Evolutionary conservation across 306 rosid species (phyloP), one percentile per base, ranked within the genome.

Genomic region (Oxytropis ochrocephala): DNA sequence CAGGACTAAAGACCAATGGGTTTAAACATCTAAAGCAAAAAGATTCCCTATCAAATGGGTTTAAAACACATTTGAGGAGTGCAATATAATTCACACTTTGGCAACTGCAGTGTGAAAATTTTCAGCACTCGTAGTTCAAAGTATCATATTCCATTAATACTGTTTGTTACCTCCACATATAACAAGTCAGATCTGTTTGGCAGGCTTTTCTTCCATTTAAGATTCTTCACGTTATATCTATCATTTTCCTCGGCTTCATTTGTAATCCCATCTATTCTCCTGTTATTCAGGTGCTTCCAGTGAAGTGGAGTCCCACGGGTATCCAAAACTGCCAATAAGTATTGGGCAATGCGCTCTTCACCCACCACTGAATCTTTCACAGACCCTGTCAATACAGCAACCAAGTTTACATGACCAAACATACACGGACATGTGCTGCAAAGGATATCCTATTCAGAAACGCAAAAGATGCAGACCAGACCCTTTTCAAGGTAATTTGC

Each of bases 351-450:
- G 18, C 96, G 87, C 78, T 90, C 98, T 82, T 93, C 98, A 47
- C 97, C 96, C 12, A 88, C 98, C 58, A 84, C 91, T 0, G 94
- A 81, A 76, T 93, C 98, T 83, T 90, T 93, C 69, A 93, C 93
- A 50, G 98, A 93, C 56, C 97, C 97, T 93, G 84, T 79, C 71
- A 4, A 62, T 62, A 53, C 73, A 81, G 61, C 35, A 39, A 55
- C 39, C 32, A 67, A 54, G 62, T 69, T 36, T 62, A 47, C 64
- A 62, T 24, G 63, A 62, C n/a, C 36, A 30, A 62, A 62, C n/a
- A 75, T 64, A 29, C 58, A 46, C 43, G 39, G 44, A 49, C 18
- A 64, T 38, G 14, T 38, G 65, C 44, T 36, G 29, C 29, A 49
- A 39, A 61, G 17, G 43, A 69, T 61, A 54, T 62, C 67, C 47